Evolutionary conservation across 2,329 filamentous ascomycete genomes (phyloP), one percentile per base, ranked within the genome.

Genomic region (Trichophyton rubrum): DNA sequence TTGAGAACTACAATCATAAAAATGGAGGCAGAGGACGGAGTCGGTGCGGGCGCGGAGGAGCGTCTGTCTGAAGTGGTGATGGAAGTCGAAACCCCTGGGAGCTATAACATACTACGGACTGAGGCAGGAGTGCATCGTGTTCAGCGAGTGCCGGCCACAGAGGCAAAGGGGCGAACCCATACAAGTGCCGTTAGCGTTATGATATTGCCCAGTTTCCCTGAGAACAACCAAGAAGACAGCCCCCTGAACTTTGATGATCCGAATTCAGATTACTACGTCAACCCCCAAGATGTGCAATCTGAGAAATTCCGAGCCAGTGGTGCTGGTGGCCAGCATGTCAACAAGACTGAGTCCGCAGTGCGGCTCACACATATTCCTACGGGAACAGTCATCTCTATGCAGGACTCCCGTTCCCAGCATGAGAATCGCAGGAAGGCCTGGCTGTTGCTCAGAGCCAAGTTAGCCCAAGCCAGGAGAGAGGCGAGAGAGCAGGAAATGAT

Each of bases 71-170:
- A 97, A 77, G 93, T 89, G 6, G 84, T 99, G 24, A 80, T 99
- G 27, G 90, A 96, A 72, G 79, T 99, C 40, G 83, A 86, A 62
- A 82, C 85, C 57, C 76, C 83, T 1, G 89, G 89, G 33, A 86
- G 90, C 22, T 99, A 96, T 73, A 89, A 87, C 62, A 70, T 84
- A 1, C 83, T 99, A 68, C 83, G 92, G 63, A 86, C 86, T 67
- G 93, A 99, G 74, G 89, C 92, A 2, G 93, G 93, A 35, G 93
- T 99, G 66, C 93, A 99, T 72, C 84, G 93, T 30, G 93, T 99
- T 0, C 93, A 99, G 77, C 85, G 93, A 27, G 86, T 99, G 2
- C 93, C 93, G 1, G 86, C 86, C 9, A 99, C 93, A 0, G 93
- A 99, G 72, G 88, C 80, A 66, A 92, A 90, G 70, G 93, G 93